Base-by-base conservation (phyloP, 768 basidiomycete genomes). In the Butyriboletus loyo region DNA sequence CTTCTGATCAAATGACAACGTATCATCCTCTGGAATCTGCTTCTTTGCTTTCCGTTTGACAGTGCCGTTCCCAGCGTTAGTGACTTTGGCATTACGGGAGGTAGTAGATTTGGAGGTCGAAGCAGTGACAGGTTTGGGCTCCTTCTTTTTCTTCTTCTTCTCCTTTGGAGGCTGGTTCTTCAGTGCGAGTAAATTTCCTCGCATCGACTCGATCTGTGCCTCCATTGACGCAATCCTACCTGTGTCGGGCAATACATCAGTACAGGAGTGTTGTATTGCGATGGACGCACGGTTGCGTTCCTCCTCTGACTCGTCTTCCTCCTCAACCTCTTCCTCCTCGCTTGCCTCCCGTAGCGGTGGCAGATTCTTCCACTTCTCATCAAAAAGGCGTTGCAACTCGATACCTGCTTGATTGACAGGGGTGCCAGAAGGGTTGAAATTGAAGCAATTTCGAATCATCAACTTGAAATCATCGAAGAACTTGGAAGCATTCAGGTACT, bases 1-100 rank as follows among this genome's bases (percentile, higher is more conserved):
- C 86, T 99, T 99, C 77, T 98, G 96, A 59, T 93, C 92, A 68
- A 96, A 91, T 46, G 91, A 88, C 34, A 98, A 78, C 2, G 87
- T 84, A 52, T 93, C 90, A 61, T 91, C 87, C 59, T 92, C 89
- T 10, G 80, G 72, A 39, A 84, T 68, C 35, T 77, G 76, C 67
- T 87, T 88, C 77, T 89, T 89, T 31, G 72, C 59, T 63, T 79
- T 82, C 58, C 75, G 73, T 72, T 84, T 85, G 73, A 84, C 84
- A 5, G 62, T 27, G 36, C 72, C 68, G 31, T 59, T 75, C 30
- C 61, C 64, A 17, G 76, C 62, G 14, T 75, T 67, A 7, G 74
- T 61, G 17, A 53, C 55, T 61, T 82, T 83, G 25, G 77, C 57
- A 14, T 72, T 72, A 58, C 84, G 86, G 28, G 76, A 69, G 25